These are phyloP conservation scores for Suaeda aralocaspica DNA, from an alignment of 148 eudicot genomes.

Conservation along the genomic window DNA sequence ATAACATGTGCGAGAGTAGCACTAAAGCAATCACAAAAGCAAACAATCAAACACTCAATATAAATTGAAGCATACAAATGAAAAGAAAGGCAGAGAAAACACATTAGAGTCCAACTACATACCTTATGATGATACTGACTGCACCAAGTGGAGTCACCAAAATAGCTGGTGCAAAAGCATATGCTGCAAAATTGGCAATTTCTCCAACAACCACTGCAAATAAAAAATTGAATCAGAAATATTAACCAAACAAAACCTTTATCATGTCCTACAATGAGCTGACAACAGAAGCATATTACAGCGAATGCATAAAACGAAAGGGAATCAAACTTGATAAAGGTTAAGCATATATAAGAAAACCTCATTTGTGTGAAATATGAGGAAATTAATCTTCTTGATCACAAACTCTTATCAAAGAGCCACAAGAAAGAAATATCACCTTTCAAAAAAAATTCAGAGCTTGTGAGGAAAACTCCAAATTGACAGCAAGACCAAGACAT, in stretches of 20 bases:
- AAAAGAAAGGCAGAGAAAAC: constrained; percentile 2
- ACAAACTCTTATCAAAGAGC: too few species aligned
- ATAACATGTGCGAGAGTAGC: constrained; percentile 77
- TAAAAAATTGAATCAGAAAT: constrained; percentile 9
- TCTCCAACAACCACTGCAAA: constrained; percentile 81
- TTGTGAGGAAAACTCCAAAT: background rate
- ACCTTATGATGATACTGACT: constrained; percentile 89
- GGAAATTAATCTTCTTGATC: background rate
- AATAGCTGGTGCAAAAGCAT: constrained; percentile 91
- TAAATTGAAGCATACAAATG: background rate
- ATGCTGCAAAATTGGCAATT: constrained; percentile 82
- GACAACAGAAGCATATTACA: background rate
- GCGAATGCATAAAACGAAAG: background rate
- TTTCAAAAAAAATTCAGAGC: background rate
- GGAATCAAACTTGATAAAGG: background rate
- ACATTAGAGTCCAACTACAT: constrained; percentile 20
- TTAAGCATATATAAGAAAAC: background rate
- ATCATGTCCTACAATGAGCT: background rate
- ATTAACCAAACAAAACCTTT: background rate
- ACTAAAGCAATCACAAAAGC: constrained; percentile 37
- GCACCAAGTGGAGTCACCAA: constrained; percentile 92
- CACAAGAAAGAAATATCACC: too few species aligned
- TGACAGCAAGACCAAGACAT: background rate
- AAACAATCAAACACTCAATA: constrained; percentile 20
- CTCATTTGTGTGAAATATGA: background rate